Base-by-base conservation (phyloP, 129 eudicot species). In the Solidago caesia region DNA sequence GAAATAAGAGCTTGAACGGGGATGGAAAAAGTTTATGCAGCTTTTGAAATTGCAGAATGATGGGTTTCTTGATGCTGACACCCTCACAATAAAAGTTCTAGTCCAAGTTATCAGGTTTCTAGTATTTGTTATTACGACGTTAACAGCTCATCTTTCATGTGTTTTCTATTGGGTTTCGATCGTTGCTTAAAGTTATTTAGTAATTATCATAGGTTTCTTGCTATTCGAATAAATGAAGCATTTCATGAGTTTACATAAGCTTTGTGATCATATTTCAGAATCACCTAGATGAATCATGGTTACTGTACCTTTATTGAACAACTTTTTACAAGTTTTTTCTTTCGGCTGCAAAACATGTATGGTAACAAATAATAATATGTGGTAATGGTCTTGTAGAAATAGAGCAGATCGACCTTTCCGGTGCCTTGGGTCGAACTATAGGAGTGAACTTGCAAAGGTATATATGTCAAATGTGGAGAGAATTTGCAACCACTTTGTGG, bases 1-100 rank as follows among this genome's bases (percentile, higher is more conserved):
- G 94, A 95, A 95, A 86, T 91, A 95, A 86, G 99, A 95, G 81
- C 99, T 91, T 84, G 99, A 95, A 51, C 91, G 99, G 97, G 99
- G 99, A 13, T 95, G 99, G 99, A 95, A 95, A 85, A 95, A 95
- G 55, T 95, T 91, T 78, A 95, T 95, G 99, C 97, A 95, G 81
- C 86, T 88, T 25, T 85, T 96, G 5, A 95, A 95, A 87, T 89
- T 95, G 70, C 71, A 83, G 67, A 33, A 33, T 33, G 99, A 95
- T 74, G 99, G 97, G 47, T 95, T 95, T 89, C 79, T 95, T 73
- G 99, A 95, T 81, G 90, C 88, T 4, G 97, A 95, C 77, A 82
- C 96, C 29, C 92, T 95, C 65, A 83, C 85, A 73, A 95, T 95
- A 29, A 95, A 91, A 83, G 99, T 97, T 81, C 97, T 89, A 89